Percentiles rank a stretch among this genome's conserved stretches.
phyloP scores from a whole-genome alignment of 208 protist species.

The Angomonas ambiguus region DNA sequence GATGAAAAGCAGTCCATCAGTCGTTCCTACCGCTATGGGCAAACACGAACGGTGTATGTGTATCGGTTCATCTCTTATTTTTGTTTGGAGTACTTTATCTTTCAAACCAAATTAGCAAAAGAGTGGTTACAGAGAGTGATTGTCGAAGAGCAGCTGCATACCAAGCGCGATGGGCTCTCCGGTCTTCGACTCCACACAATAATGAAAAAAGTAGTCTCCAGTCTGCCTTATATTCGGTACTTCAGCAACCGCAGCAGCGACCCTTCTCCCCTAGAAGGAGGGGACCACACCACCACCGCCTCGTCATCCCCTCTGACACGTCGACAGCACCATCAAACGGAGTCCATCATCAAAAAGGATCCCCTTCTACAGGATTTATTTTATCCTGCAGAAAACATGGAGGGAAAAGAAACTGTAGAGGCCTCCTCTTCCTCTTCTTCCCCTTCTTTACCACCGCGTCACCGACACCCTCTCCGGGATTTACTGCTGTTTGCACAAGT shows the following conservation, averaged over 20 bases:
- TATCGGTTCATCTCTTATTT: constrained; percentile 91
- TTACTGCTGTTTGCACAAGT: constrained; percentile 52
- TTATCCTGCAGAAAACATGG: not conserved
- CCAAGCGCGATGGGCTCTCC: constrained; percentile 72
- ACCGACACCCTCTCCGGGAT: no score
- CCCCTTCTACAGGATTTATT: not conserved
- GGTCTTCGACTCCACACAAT: constrained; percentile 56
- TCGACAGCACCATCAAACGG: not conserved
- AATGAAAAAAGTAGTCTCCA: not conserved
- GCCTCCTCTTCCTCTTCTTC: no score
- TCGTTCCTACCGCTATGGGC: constrained; percentile 97
- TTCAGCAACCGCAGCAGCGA: no score
- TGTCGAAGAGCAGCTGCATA: constrained; percentile 51
- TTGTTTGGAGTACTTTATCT: constrained; percentile 96
- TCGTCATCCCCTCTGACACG: no score
- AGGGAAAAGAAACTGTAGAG: no score
- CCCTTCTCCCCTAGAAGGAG: no score
- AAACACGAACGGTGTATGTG: constrained; percentile 90
- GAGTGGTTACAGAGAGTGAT: constrained; percentile 86
- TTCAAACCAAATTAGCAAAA: constrained; percentile 83
- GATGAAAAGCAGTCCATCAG: constrained; percentile 98
- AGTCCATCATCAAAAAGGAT: not conserved
- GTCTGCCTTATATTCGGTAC: not conserved
- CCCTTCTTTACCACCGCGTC: no score
- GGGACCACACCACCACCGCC: no score